Conservation (phyloP, 768 basidiomycete genomes). For the Boletus bicolor region DNA sequence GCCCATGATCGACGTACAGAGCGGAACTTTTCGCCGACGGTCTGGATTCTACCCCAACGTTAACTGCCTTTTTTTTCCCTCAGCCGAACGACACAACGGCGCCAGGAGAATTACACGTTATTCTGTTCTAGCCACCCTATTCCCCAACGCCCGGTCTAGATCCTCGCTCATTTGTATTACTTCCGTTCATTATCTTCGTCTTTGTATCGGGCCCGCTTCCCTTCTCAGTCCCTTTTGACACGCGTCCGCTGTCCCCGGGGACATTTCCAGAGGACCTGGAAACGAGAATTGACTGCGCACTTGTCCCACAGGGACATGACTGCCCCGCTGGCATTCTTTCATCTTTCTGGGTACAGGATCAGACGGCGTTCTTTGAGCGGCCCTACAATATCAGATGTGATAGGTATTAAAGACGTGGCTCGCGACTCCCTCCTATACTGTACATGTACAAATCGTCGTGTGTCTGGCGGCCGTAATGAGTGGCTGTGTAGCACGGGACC, state of each 20-base stretch:
- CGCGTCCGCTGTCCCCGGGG: neutral
- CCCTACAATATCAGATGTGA: neutral
- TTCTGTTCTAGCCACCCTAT: conserved; percentile 4
- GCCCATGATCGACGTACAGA: conserved; percentile 25
- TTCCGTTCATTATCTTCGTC: neutral
- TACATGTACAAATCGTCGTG: no score
- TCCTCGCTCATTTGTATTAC: neutral
- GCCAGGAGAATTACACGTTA: conserved; percentile 23
- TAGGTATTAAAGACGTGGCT: neutral
- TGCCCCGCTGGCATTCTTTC: no score
- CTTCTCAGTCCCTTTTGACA: neutral
- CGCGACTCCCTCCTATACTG: no score
- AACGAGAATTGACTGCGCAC: neutral
- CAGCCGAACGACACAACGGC: conserved; percentile 20
- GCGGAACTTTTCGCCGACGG: conserved; percentile 21
- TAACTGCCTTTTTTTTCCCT: conserved; percentile 15
- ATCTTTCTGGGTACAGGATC: neutral
- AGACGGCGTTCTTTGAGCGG: neutral
- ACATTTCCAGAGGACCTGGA: neutral
- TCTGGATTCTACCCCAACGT: conserved; percentile 20
- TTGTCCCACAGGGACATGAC: no score
- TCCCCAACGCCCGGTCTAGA: conserved; percentile 18
- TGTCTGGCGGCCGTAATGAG: conserved; percentile 4
- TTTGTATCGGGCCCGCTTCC: neutral
- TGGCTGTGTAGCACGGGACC: conserved; percentile 27